Percentiles rank a stretch among this genome's conserved stretches.
These are phyloP conservation scores for Neofusicoccum umdonicola DNA, from an alignment of 2,329 filamentous ascomycete species.

Conservation along the genomic window DNA sequence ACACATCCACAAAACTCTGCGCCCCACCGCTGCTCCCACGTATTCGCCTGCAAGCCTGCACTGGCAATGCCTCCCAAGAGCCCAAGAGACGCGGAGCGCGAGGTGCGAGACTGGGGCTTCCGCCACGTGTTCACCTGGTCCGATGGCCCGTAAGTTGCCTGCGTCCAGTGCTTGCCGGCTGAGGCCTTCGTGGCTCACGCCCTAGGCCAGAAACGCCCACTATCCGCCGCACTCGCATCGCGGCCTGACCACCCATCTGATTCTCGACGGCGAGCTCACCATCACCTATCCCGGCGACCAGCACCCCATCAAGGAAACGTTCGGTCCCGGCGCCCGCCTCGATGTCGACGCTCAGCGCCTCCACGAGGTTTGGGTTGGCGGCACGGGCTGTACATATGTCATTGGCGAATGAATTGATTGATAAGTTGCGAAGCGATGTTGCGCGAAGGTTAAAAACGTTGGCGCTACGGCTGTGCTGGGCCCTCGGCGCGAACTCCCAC, in stretches of 20 bases:
- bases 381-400: constrained; percentile 65
- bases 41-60: not conserved
- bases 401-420: constrained; percentile 49
- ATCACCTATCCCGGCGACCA: constrained; percentile 64
- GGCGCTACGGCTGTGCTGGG: not conserved
- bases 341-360: constrained; percentile 63
- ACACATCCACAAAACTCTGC: not conserved
- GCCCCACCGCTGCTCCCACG: not conserved
- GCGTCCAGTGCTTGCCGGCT: not conserved
- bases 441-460: not conserved
- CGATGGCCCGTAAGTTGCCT: constrained; percentile 61
- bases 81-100: constrained; percentile 52
- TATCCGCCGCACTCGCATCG: constrained; percentile 67
- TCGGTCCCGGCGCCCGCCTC: constrained; percentile 59
- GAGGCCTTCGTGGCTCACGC: constrained; percentile 18
- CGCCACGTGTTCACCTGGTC: constrained; percentile 68
- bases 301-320: constrained; percentile 56
- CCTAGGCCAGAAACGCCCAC: constrained; percentile 57
- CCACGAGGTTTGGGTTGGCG: constrained; percentile 70
- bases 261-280: constrained; percentile 63
- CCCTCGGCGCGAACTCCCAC: not conserved
- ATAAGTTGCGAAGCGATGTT: not conserved
- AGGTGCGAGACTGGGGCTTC: constrained; percentile 70
- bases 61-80: constrained; percentile 36
- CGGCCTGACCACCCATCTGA: constrained; percentile 67